Evolutionary conservation across 352 stramenopile genomes (phyloP).

Genomic region (Phytophthora idaei): DNA sequence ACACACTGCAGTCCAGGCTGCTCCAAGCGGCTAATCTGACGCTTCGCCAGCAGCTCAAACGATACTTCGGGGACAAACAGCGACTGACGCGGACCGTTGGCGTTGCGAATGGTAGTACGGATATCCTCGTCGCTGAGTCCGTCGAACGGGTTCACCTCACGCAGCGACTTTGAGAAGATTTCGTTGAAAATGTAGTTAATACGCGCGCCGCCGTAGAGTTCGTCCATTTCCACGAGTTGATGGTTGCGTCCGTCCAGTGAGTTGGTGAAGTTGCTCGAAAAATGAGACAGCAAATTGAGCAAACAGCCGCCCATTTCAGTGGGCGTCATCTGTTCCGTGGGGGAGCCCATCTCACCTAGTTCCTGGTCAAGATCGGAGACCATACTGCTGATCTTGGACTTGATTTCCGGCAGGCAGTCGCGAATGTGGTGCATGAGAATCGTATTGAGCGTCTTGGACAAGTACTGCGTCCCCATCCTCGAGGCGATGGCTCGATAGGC

Average conservation of each 20-base stretch:
- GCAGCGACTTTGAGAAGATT: constrained; percentile 91
- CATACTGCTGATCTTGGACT: constrained; percentile 97
- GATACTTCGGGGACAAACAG: constrained; percentile 99
- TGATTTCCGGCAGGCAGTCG: constrained; percentile 98
- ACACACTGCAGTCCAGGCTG: constrained; percentile 97
- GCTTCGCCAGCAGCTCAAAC: constrained; percentile 98
- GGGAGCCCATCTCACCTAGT: constrained; percentile 94
- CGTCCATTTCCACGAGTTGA: constrained; percentile 87
- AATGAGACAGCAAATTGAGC: constrained; percentile 95
- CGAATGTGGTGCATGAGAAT: constrained; percentile 99
- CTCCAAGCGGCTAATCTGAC: constrained; percentile 97
- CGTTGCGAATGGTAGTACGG: constrained; percentile 98
- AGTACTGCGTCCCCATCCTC: constrained; percentile 96
- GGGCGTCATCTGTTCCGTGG: constrained; percentile 87
- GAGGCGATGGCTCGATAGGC: constrained; percentile 92
- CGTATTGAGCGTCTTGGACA: constrained; percentile 97
- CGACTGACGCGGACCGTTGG: constrained; percentile 96
- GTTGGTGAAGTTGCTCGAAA: constrained; percentile 90
- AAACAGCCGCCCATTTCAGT: constrained; percentile 94
- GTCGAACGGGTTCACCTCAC: constrained; percentile 96
- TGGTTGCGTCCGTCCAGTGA: constrained; percentile 89
- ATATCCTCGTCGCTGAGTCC: constrained; percentile 99
- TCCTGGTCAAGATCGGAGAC: constrained; percentile 95
- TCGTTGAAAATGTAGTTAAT: constrained; percentile 99
- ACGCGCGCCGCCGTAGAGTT: constrained; percentile 96